A percentile compares a stretch with the other conserved stretches of the same genome.
phyloP scores from a whole-genome alignment of 257 asterid species.

The Linaria vulgaris region DNA sequence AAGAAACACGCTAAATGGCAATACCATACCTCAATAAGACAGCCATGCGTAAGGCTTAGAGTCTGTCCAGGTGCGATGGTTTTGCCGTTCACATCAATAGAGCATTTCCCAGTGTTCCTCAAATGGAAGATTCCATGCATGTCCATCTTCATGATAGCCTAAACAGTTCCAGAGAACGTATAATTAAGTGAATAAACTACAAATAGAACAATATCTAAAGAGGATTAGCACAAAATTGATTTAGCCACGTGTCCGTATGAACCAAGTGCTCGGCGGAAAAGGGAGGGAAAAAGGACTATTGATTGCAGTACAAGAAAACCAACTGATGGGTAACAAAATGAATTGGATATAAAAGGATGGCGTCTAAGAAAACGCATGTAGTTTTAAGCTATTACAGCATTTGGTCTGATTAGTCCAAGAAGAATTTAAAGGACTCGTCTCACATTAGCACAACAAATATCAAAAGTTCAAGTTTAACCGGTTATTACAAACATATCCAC shows the following conservation, averaged over 20 bases:
- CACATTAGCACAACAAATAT: not conserved
- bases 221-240: too few relatives aligned
- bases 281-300: too few relatives aligned
- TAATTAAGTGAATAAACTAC: not conserved
- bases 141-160: constrained; percentile 65
- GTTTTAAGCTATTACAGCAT: too few relatives aligned
- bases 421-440: not conserved
- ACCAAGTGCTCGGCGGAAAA: too few relatives aligned
- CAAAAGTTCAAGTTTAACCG: not conserved
- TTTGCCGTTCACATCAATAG: constrained; percentile 47
- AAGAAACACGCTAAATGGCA: constrained; percentile 5
- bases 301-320: not conserved
- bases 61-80: constrained; percentile 36
- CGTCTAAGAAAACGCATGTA: too few relatives aligned
- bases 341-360: not conserved
- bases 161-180: constrained; percentile 18
- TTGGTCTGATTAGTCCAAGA: too few relatives aligned
- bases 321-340: not conserved
- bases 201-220: too few relatives aligned
- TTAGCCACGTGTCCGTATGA: too few relatives aligned
- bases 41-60: constrained; percentile 43
- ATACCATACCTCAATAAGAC: constrained; percentile 57
- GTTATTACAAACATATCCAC: not conserved
- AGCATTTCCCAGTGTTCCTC: constrained; percentile 52
- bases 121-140: constrained; percentile 47